Evolutionary conservation across 495 filamentous ascomycete genomes (phyloP).

Genomic region (Rostrohypoxylon terebratum): DNA sequence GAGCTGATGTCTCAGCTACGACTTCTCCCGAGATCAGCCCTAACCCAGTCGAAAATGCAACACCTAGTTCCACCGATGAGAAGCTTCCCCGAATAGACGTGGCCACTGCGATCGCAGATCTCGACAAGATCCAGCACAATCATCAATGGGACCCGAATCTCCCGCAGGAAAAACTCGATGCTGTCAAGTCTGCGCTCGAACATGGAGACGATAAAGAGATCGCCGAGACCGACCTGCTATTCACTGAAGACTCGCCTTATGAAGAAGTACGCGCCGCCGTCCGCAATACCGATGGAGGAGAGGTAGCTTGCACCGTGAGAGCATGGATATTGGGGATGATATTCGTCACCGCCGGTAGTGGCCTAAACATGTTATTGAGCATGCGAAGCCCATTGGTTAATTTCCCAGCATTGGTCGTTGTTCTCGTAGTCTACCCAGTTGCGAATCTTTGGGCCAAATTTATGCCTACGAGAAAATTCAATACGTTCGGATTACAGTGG

Average conservation of each 20-base stretch:
- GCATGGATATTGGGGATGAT: conserved; percentile 72
- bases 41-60: conserved; percentile 9
- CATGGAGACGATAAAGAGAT: conserved; percentile 53
- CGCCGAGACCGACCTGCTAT: conserved; percentile 44
- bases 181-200: conserved; percentile 54
- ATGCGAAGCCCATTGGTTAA: conserved; percentile 64
- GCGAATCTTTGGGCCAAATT: conserved; percentile 66
- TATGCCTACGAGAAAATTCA: conserved; percentile 64
- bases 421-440: conserved; percentile 67
- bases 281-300: conserved; percentile 67
- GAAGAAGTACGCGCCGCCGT: conserved; percentile 65
- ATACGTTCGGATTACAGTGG: conserved; percentile 62
- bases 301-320: conserved; percentile 69
- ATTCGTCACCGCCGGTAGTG: conserved; percentile 66
- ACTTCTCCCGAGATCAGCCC: conserved; percentile 32
- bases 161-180: conserved; percentile 50
- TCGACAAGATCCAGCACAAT: conserved; percentile 45
- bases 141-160: conserved; percentile 54
- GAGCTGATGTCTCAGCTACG: conserved; percentile 21
- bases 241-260: conserved; percentile 52
- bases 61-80: conserved; percentile 35
- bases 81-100: conserved; percentile 37
- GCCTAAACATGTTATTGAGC: conserved; percentile 70
- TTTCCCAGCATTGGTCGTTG: conserved; percentile 69
- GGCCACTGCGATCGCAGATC: conserved; percentile 39